Percentiles rank a stretch among this genome's conserved stretches.
phyloP scores from a whole-genome alignment of 257 asterid genomes.

The Penstemon newberryi region DNA sequence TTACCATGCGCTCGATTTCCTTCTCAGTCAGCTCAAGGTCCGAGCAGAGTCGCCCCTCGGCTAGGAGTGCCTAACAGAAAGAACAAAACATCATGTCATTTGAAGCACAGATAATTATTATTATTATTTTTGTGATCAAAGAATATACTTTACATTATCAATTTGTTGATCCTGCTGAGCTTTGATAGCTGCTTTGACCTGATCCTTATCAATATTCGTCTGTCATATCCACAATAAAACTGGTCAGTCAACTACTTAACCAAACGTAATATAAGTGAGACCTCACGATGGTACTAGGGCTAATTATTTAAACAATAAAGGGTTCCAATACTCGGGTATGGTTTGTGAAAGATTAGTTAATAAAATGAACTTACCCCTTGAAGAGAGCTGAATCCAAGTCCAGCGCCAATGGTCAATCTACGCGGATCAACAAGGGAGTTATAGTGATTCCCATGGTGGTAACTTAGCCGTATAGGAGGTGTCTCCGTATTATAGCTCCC shows the following conservation, averaged over 20 bases:
- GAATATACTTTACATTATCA: slow-evolving; percentile 56
- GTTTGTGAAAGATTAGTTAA: not conserved
- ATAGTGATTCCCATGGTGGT: slow-evolving; percentile 94
- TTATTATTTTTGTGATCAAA: not conserved
- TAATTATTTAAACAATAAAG: not conserved
- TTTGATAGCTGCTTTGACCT: slow-evolving; percentile 95
- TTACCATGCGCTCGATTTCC: slow-evolving; percentile 96
- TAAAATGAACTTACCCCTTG: slow-evolving; percentile 66
- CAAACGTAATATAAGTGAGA: too few species aligned
- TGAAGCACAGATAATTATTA: not conserved
- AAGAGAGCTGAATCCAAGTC: slow-evolving; percentile 89
- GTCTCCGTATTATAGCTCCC: slow-evolving; percentile 86
- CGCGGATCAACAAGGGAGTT: slow-evolving; percentile 97
- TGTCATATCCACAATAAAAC: slow-evolving; percentile 33
- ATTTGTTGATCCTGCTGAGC: slow-evolving; percentile 99
- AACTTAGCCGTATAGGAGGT: slow-evolving; percentile 92
- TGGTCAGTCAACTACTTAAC: not conserved
- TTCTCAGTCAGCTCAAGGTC: slow-evolving; percentile 97
- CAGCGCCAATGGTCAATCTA: slow-evolving; percentile 78
- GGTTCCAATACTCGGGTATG: not conserved
- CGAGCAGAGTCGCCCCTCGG: slow-evolving; percentile 95
- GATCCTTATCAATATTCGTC: slow-evolving; percentile 73
- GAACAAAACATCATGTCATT: slow-evolving; percentile 20
- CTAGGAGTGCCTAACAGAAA: slow-evolving; percentile 78
- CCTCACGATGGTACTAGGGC: too few species aligned